phyloP scores from a whole-genome alignment of 2,329 filamentous ascomycete genomes.

The Talaromyces sp. region DNA sequence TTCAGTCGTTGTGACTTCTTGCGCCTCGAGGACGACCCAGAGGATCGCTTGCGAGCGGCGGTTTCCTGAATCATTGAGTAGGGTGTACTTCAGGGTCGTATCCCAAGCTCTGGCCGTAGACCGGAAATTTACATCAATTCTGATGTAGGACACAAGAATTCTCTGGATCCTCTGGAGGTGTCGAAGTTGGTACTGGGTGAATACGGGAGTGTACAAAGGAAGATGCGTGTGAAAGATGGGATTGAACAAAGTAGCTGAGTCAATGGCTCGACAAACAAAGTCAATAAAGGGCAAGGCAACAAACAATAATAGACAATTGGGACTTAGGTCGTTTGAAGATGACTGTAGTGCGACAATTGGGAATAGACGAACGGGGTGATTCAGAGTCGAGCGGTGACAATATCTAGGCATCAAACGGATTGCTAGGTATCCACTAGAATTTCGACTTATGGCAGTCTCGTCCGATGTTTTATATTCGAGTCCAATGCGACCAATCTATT shows the following conservation, averaged over 20 bases:
- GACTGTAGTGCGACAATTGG: not conserved
- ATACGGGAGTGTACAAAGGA: not conserved
- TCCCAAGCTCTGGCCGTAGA: not conserved
- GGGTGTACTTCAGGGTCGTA: too few species aligned
- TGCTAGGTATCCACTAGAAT: not conserved
- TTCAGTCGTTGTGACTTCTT: slow-evolving; percentile 15
- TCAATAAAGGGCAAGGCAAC: not conserved
- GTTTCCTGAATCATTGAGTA: slow-evolving; percentile 15
- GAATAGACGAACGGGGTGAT: slow-evolving; percentile 4
- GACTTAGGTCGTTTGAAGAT: not conserved
- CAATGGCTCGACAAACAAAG: slow-evolving; percentile 1
- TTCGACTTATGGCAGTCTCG: not conserved
- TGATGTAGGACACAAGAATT: not conserved
- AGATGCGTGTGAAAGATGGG: not conserved
- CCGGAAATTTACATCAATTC: not conserved
- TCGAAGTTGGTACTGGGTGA: not conserved
- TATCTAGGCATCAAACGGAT: slow-evolving; percentile 2
- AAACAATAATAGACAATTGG: not conserved
- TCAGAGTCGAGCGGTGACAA: slow-evolving; percentile 5
- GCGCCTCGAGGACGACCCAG: slow-evolving; percentile 11
- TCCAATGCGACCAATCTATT: not conserved
- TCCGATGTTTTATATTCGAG: not conserved
- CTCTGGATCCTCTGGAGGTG: not conserved
- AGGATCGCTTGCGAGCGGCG: slow-evolving; percentile 11
- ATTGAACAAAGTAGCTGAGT: slow-evolving; percentile 12